phyloP scores from a whole-genome alignment of 2,329 filamentous ascomycete species.

The Helotiales sp. region DNA sequence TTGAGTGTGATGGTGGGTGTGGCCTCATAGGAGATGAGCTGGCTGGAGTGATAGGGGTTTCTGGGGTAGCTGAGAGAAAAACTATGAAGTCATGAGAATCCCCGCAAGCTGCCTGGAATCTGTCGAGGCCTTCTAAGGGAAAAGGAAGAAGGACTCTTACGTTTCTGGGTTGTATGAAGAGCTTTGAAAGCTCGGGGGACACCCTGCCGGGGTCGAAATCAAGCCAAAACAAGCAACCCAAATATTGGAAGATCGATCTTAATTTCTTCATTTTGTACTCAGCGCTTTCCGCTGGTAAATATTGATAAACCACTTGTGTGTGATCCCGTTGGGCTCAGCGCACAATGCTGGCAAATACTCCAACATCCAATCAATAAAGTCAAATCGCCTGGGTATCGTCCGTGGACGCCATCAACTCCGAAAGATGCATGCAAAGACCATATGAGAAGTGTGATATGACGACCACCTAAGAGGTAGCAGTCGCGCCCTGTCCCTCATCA shows the following conservation, averaged over 20 bases:
- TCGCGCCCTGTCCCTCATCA: conserved; percentile 4
- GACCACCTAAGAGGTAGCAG: conserved; percentile 6
- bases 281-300: background rate
- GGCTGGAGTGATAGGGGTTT: no score
- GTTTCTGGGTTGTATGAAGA: no score
- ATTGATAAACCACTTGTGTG: background rate
- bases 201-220: background rate
- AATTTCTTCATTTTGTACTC: background rate
- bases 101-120: no score
- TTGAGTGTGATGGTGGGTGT: no score
- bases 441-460: background rate
- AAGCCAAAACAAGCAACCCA: background rate
- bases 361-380: background rate
- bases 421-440: conserved; percentile 2
- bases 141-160: no score
- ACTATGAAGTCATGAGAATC: no score
- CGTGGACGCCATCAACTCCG: conserved; percentile 10
- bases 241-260: background rate
- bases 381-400: conserved; percentile 8
- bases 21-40: no score
- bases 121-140: no score
- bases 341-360: background rate
- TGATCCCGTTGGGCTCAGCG: background rate
- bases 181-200: background rate
- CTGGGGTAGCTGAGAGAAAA: no score